Base-by-base conservation (phyloP, 2,329 filamentous ascomycete species). In the Cercospora berteroae region DNA sequence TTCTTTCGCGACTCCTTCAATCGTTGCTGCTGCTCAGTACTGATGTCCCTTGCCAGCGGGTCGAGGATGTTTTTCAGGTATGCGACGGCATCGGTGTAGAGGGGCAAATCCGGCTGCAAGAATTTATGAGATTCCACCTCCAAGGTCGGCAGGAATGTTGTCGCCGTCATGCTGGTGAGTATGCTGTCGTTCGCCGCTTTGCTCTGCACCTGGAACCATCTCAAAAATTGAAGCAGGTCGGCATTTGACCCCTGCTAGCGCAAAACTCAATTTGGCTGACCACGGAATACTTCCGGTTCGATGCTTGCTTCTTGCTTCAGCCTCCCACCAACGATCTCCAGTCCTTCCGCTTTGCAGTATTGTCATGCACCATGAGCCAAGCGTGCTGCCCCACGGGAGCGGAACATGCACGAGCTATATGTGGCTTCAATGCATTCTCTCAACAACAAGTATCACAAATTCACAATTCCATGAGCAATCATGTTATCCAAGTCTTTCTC, bases 21-120 rank as follows among this genome's bases (percentile, higher is more conserved):
- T 65, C 89, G 86, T 74, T 86, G 82, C 67, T 87, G 84, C 78
- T 97, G 93, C 72, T 89, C 86, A 69, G 92, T 87, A 72, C 89
- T 89, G 33, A 97, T 84, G 64, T 88, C 88, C 1, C 85, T 84
- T 1, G 94, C 93, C 70, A 97, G 88, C 4, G 87, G 86, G 75
- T 97, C 93, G 7, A 97, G 83, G 4, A 90, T 91, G 48, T 87
- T 83, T 80, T 96, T 97, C n/a, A 91, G 89, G 61, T 93, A 86
- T 66, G 88, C 85, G 23, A 95, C 82, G 18, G 92, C 89, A 3
- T 90, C 88, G 33, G 86, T 85, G 56, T 92, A 87, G 33, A 96
- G 83, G 23, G 86, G 80, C 7, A 85, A 75, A 2, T 87, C 83
- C 4, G 94, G 93, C 70, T 90, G 89, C n/a, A 97, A 83, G 76